phyloP scores from a whole-genome alignment of 129 eudicot species.

The Pulicaria dysenterica region DNA sequence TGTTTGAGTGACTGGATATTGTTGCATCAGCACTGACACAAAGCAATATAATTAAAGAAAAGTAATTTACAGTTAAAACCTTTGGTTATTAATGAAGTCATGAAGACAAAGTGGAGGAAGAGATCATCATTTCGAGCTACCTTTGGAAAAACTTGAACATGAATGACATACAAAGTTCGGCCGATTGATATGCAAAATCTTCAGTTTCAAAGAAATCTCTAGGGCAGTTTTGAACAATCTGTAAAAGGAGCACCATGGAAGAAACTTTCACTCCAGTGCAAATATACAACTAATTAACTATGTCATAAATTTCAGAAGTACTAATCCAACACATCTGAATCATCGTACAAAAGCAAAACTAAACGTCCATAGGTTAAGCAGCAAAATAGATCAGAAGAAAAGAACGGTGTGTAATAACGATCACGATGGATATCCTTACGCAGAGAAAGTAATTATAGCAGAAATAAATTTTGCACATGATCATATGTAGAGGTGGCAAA shows the following conservation, averaged over 20 bases:
- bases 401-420: not conserved
- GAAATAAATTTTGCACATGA: not conserved
- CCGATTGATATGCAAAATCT: conserved; percentile 52
- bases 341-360: not conserved
- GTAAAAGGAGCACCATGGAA: conserved; percentile 37
- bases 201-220: conserved; percentile 63
- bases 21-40: conserved; percentile 45
- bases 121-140: conserved; percentile 34
- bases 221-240: conserved; percentile 92
- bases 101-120: conserved; percentile 9
- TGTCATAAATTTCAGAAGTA: not conserved
- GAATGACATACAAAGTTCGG: conserved; percentile 78
- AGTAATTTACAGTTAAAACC: conserved; percentile 1
- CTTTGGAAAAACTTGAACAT: conserved; percentile 60
- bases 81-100: conserved; percentile 7
- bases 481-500: too few species aligned
- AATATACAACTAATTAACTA: not conserved
- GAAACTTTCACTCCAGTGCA: conserved; percentile 18
- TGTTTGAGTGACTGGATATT: conserved; percentile 44
- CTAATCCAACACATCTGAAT: not conserved
- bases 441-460: not conserved
- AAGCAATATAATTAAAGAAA: conserved; percentile 14
- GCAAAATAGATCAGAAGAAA: not conserved
- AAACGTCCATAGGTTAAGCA: not conserved
- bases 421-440: not conserved